Conservation (phyloP, 2,329 filamentous ascomycete species). For the Onygenales sp. region DNA sequence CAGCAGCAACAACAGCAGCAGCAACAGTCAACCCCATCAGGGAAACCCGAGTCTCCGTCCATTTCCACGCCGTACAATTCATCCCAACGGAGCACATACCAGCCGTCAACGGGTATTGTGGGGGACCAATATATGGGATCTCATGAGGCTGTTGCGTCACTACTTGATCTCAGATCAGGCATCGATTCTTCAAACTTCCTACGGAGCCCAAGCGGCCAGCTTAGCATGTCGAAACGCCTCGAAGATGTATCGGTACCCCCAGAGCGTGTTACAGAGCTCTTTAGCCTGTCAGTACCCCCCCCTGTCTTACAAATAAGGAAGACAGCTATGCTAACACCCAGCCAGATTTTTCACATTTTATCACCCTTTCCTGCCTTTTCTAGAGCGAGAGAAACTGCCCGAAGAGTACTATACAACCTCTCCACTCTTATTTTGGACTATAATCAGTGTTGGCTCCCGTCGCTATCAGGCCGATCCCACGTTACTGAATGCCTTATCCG, state of each 20-base stretch:
- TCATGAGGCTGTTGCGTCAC: constrained; percentile 41
- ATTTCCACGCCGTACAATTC: constrained; percentile 19
- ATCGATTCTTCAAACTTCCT: constrained; percentile 33
- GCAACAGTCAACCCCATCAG: constrained; percentile 14
- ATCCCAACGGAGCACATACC: constrained; percentile 2
- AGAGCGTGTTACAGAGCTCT: constrained; percentile 36
- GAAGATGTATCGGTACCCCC: constrained; percentile 39
- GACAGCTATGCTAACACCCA: not conserved
- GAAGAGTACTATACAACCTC: constrained; percentile 50
- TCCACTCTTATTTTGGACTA: constrained; percentile 60
- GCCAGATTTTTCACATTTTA: constrained; percentile 54
- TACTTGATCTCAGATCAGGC: constrained; percentile 41
- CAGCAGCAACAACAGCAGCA: constrained; percentile 18
- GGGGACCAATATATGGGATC: constrained; percentile 37
- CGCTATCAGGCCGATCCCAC: constrained; percentile 46
- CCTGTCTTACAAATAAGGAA: not conserved
- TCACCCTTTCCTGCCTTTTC: constrained; percentile 55
- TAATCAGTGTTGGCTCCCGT: constrained; percentile 53
- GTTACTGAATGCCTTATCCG: constrained; percentile 43
- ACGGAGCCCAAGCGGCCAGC: constrained; percentile 40
- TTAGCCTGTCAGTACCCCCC: constrained; percentile 30
- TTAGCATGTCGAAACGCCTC: constrained; percentile 38
- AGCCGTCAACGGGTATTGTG: constrained; percentile 19
- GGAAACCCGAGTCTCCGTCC: constrained; percentile 23
- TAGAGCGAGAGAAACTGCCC: constrained; percentile 45